Base-by-base conservation (phyloP, 768 basidiomycete genomes). In the Mycena amicta region DNA sequence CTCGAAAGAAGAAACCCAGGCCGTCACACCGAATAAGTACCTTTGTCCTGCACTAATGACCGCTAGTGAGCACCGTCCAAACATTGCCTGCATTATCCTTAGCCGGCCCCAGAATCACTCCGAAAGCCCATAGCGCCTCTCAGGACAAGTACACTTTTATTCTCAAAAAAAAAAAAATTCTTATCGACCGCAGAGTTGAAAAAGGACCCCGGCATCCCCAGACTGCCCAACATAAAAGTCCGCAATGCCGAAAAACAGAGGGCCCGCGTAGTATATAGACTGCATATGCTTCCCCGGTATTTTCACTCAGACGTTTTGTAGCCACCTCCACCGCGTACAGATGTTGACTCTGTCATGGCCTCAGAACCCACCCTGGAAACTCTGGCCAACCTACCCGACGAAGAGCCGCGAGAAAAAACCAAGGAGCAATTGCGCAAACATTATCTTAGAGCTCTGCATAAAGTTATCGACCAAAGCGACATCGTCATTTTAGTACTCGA, bases 391-490 rank as follows among this genome's bases (percentile, higher is more conserved):
- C 66, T 84, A 20, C 84, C 84, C 0, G 75, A 75, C 3, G 75
- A 75, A 49, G 67, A 67, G 28, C 65, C 67, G 3, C 57, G 59
- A 4, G 60, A 63, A 26, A 88, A 82, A 69, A 88, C 85, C 5
- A 89, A 82, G 63, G 87, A 90, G 64, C 89, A 91, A 62, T 69
- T 86, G 26, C 83, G 88, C 28, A 81, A 83, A 54, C 82, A 92
- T 65, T 92, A 93, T 67, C 75, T 95, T 47, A 85, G 90, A 37
- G 81, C 89, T 1, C 73, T 98, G 23, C 87, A 93, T 74, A 94
- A 92, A 75, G 96, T 99, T 45, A 89, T 98, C 59, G 95, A 97
- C 62, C 82, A 95, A 67, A 89, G 90, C 62, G 95, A 98, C 69
- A 90, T 99, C 29, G 75, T 98, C 51, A 80, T 98, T 45, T 88